These are phyloP conservation scores for Yamadazyma atmosphaerica DNA, from an alignment of 1,139 yeast species.

Conservation along the genomic window DNA sequence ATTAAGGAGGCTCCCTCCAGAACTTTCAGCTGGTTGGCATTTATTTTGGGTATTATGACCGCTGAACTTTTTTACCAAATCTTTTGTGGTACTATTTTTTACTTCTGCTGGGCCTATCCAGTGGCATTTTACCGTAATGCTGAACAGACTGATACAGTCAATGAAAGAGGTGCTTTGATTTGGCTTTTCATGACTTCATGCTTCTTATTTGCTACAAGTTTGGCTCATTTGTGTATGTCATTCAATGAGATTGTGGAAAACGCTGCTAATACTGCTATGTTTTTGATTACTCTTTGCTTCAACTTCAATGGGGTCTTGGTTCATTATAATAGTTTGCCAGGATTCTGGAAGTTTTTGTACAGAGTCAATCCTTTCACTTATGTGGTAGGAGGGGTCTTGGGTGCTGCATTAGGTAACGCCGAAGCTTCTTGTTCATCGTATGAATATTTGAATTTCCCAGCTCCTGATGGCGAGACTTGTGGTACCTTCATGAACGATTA, in stretches of 20 bases:
- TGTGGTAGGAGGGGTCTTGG: conserved; percentile 39
- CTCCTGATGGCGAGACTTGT: conserved; percentile 57
- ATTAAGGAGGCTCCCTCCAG: conserved; percentile 84
- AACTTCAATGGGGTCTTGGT: conserved; percentile 84
- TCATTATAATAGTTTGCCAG: conserved; percentile 51
- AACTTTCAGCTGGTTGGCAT: conserved; percentile 51
- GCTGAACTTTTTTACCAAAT: conserved; percentile 38
- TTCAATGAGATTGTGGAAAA: conserved; percentile 67
- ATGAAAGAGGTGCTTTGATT: conserved; percentile 61
- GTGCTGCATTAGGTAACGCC: conserved; percentile 38
- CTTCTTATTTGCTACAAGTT: conserved; percentile 59
- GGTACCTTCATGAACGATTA: conserved; percentile 49
- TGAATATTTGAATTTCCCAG: conserved; percentile 27
- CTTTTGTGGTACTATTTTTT: conserved; percentile 34
- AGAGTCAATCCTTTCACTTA: conserved; percentile 69
- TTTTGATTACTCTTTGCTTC: conserved; percentile 60
- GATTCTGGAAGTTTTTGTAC: conserved; percentile 58
- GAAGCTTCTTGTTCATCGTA: conserved; percentile 26
- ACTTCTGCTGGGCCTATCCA: conserved; percentile 45
- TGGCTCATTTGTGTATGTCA: conserved; percentile 66
- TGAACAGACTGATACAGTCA: conserved; percentile 26
- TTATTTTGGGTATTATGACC: conserved; percentile 36
- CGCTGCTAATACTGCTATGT: conserved; percentile 67
- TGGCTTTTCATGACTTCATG: conserved; percentile 60
- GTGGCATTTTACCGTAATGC: conserved; percentile 39